These are phyloP conservation scores for Podospora pseudopauciseta DNA, from an alignment of 495 filamentous ascomycete species.

Conservation along the genomic window DNA sequence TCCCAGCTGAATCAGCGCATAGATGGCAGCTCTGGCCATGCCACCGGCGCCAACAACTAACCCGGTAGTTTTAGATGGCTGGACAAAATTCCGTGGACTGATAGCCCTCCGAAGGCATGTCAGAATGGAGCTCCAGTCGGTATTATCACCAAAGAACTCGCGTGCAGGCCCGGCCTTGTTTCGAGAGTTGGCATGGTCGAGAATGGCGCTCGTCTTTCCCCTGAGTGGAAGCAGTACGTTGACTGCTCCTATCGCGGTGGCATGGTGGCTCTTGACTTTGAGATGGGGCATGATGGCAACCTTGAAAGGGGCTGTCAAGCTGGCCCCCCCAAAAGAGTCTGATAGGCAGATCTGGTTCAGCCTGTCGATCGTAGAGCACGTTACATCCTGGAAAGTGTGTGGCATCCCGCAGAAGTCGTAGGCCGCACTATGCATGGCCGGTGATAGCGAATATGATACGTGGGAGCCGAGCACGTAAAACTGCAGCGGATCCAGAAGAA, in stretches of 20 bases:
- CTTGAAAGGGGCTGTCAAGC: conserved; percentile 72
- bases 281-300: conserved; percentile 65
- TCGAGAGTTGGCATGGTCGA: conserved; percentile 62
- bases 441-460: conserved; percentile 71
- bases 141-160: conserved; percentile 79
- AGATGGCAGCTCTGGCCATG: conserved; percentile 76
- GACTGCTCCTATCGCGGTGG: conserved; percentile 74
- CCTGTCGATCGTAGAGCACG: conserved; percentile 59
- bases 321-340: conserved; percentile 68
- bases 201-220: conserved; percentile 54
- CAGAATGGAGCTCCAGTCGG: conserved; percentile 73
- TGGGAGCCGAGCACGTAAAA: conserved; percentile 73
- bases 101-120: conserved; percentile 68
- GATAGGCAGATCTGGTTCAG: conserved; percentile 61
- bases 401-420: conserved; percentile 68
- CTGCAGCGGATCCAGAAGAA: conserved; percentile 60
- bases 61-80: conserved; percentile 60
- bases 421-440: conserved; percentile 76
- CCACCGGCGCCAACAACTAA: conserved; percentile 77
- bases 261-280: conserved; percentile 68
- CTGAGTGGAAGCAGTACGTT: conserved; percentile 78
- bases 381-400: conserved; percentile 64
- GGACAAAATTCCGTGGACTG: conserved; percentile 74
- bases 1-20: conserved; percentile 73
- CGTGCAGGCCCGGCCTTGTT: conserved; percentile 61